Evolutionary conservation across 352 stramenopile species (phyloP), one percentile per base, ranked within the genome.

Genomic region (Phytophthora capsici): DNA sequence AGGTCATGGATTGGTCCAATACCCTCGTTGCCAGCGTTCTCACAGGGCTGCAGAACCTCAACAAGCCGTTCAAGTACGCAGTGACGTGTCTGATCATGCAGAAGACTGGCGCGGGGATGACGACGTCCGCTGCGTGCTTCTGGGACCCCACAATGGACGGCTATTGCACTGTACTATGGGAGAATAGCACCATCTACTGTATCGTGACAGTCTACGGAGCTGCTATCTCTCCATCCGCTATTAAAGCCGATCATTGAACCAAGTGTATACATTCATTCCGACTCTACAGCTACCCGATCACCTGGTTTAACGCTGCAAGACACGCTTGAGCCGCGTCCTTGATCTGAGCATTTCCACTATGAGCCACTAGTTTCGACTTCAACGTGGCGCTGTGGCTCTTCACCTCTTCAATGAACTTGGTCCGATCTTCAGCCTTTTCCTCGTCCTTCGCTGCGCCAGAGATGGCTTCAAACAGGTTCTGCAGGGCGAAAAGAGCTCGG

Each of bases 21-120:
- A 82, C 86, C 32, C 75, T 94, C 22, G 86, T 94, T 38, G 86
- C 86, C 2, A 69, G 78, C n/a, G 86, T 94, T 32, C 79, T 94
- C 53, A 89, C 80, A 22, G 86, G 84, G 0, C 73, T 94, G 34
- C 86, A 92, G 71, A 93, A 91, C 69, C 80, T 94, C 71, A 94
- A 92, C 74, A 94, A 94, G 47, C 86, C 86, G 3, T 91, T 94
- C 73, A 94, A 94, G 69, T 90, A 91, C 63, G 75, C 77, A n/a
- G 83, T 93, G 37, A 94, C 86, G 26, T 94, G 86, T 60, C 67
- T 94, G 43, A 90, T 94, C 66, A 91, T 94, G 84, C 86, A 94
- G 53, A 94, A 94, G 63, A 94, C 84, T 2, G 86, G 86, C 23
- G 86, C 84, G 0, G 82, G 80, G 10, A 80, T 93, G 69, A 73